A percentile compares a stretch with the other conserved stretches of the same genome.
Conservation (phyloP, 768 basidiomycete species). For the Lentinula guzmanii region DNA sequence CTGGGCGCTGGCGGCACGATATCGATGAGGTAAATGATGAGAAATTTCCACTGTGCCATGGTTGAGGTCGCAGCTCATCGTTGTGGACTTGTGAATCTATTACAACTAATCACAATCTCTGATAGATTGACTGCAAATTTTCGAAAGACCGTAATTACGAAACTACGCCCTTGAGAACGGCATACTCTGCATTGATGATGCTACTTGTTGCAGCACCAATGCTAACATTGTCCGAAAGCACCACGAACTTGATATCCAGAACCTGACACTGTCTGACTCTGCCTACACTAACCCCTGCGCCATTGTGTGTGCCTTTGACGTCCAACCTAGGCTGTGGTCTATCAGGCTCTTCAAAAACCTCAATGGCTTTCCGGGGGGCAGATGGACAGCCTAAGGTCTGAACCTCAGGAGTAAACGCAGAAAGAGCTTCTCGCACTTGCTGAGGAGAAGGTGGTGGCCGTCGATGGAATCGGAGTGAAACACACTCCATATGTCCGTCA, state of each 20-base stretch:
- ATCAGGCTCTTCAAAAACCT: constrained; percentile 90
- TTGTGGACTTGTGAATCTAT: neutral
- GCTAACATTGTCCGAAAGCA: constrained; percentile 87
- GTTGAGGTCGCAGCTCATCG: neutral
- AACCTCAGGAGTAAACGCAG: constrained; percentile 68
- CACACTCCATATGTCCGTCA: constrained; percentile 90
- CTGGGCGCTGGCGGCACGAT: no score
- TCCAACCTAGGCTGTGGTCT: constrained; percentile 93
- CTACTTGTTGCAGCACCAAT: constrained; percentile 96
- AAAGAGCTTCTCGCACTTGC: constrained; percentile 79
- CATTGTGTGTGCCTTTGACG: constrained; percentile 73
- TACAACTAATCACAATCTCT: neutral
- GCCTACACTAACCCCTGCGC: constrained; percentile 88
- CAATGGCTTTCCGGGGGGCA: constrained; percentile 78
- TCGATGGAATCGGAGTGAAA: constrained; percentile 77
- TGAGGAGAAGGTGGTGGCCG: constrained; percentile 82
- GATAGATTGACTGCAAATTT: neutral
- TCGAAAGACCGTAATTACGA: neutral
- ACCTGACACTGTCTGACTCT: constrained; percentile 88
- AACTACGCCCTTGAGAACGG: constrained; percentile 65
- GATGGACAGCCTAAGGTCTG: constrained; percentile 75
- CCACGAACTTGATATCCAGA: constrained; percentile 93
- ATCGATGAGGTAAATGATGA: no score
- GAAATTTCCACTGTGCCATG: no score
- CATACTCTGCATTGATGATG: constrained; percentile 96